Conservation (phyloP, 495 filamentous ascomycete species). For the Aspergillus panamensis region DNA sequence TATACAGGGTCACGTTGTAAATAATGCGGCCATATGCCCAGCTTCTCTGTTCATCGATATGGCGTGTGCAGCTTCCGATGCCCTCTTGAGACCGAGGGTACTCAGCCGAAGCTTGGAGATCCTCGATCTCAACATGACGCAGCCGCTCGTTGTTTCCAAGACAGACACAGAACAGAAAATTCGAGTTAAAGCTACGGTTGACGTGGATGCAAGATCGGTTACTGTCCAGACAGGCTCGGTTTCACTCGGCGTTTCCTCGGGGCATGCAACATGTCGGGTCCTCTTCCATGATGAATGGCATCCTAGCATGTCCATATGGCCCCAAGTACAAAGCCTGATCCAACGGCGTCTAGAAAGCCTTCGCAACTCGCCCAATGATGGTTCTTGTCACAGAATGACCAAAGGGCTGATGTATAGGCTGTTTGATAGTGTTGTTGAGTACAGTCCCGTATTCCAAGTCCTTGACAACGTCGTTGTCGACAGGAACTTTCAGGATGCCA, state of each 20-base stretch:
- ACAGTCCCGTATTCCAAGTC: not conserved
- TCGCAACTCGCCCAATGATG: not conserved
- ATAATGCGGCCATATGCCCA: slow-evolving; percentile 6
- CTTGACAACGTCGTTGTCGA: not conserved
- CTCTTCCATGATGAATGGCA: not conserved
- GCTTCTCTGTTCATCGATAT: slow-evolving; percentile 9
- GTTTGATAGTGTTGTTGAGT: slow-evolving; percentile 7
- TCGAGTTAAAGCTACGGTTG: not conserved
- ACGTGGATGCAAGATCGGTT: not conserved
- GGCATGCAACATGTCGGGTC: slow-evolving; percentile 1
- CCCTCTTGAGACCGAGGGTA: not conserved
- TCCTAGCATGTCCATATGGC: slow-evolving; percentile 2
- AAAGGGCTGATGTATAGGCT: slow-evolving; percentile 6
- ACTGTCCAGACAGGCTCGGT: not conserved
- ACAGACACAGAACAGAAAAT: not conserved
- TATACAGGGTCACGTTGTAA: slow-evolving; percentile 8
- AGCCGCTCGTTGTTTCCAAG: not conserved
- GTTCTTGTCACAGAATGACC: not conserved
- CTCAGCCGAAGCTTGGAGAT: not conserved
- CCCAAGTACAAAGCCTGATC: not conserved
- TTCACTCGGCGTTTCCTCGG: not conserved
- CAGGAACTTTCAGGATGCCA: slow-evolving; percentile 1
- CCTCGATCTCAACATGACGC: not conserved
- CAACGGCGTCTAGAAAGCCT: slow-evolving; percentile 3
- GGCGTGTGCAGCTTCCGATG: not conserved